A percentile compares a stretch with the other conserved stretches of the same genome.
These are phyloP conservation scores for Xylaria polymorpha DNA, from an alignment of 2,329 filamentous ascomycete species.

Conservation along the genomic window DNA sequence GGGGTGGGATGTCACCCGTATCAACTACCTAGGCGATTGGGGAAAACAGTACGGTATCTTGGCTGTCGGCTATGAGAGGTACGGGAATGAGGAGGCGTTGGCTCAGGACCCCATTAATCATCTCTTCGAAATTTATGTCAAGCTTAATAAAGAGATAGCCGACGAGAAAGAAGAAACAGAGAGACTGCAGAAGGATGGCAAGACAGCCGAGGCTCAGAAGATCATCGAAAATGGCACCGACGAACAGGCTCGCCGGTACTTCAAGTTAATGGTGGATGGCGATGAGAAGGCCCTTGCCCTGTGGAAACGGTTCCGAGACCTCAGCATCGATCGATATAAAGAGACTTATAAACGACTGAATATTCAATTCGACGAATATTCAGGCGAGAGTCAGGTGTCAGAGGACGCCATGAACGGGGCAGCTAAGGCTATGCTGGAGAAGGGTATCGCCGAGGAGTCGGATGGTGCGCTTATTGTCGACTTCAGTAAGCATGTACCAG, in stretches of 20 bases:
- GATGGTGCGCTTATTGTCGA: constrained; percentile 79
- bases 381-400: constrained; percentile 78
- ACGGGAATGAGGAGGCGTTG: constrained; percentile 73
- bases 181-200: constrained; percentile 59
- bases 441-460: constrained; percentile 73
- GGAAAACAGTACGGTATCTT: constrained; percentile 77
- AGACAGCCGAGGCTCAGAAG: constrained; percentile 56
- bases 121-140: constrained; percentile 77
- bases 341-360: constrained; percentile 70
- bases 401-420: constrained; percentile 74
- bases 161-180: constrained; percentile 72
- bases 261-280: constrained; percentile 70
- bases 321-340: constrained; percentile 69
- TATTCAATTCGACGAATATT: constrained; percentile 72
- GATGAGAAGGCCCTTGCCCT: constrained; percentile 66
- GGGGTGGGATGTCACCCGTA: constrained; percentile 76
- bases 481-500: constrained; percentile 74
- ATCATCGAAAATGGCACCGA: constrained; percentile 56
- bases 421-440: constrained; percentile 71
- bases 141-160: constrained; percentile 71
- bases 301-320: constrained; percentile 68
- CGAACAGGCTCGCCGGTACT: constrained; percentile 69
- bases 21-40: constrained; percentile 86
- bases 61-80: constrained; percentile 71
- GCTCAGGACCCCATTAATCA: constrained; percentile 75